These are phyloP conservation scores for Leccinum pachyderme DNA, from an alignment of 1,284 basidiomycete genomes.

Conservation along the genomic window DNA sequence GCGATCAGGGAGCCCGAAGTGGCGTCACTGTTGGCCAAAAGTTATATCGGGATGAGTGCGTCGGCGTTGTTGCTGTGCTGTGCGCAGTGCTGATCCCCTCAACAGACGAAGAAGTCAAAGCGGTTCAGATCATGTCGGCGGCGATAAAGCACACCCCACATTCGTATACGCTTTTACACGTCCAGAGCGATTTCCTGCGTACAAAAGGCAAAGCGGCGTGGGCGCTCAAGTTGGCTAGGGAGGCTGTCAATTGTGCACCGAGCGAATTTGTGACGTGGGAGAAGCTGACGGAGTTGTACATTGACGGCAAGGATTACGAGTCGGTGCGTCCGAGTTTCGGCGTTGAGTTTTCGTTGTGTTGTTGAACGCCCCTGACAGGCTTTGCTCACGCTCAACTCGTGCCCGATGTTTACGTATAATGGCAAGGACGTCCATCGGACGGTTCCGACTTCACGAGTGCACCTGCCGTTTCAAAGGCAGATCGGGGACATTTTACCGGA, in stretches of 20 bases:
- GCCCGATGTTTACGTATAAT: constrained; percentile 99
- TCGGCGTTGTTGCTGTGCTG: neutral
- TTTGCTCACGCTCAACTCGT: constrained; percentile 94
- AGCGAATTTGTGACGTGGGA: constrained; percentile 99
- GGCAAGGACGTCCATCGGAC: constrained; percentile 92
- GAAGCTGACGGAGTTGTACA: constrained; percentile 93
- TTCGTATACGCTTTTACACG: constrained; percentile 91
- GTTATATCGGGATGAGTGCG: constrained; percentile 97
- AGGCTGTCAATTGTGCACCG: constrained; percentile 97
- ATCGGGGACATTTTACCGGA: constrained; percentile 83
- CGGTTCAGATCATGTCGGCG: constrained; percentile 88
- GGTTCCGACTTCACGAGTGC: constrained; percentile 79
- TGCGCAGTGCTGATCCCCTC: neutral
- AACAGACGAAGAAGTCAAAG: constrained; percentile 96
- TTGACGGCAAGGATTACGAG: constrained; percentile 87
- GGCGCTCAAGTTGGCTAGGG: constrained; percentile 89
- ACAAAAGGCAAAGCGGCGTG: constrained; percentile 84
- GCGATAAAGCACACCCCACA: constrained; percentile 87
- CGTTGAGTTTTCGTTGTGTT: neutral
- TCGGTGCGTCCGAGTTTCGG: constrained; percentile 42
- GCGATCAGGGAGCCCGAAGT: constrained; percentile 87
- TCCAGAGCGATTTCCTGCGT: constrained; percentile 91
- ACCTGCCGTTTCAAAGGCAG: constrained; percentile 83
- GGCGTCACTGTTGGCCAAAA: constrained; percentile 81
- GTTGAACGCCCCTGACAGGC: constrained; percentile 46